Conservation (phyloP, 176 grass and related monocot genomes). For the Areca catechu region DNA sequence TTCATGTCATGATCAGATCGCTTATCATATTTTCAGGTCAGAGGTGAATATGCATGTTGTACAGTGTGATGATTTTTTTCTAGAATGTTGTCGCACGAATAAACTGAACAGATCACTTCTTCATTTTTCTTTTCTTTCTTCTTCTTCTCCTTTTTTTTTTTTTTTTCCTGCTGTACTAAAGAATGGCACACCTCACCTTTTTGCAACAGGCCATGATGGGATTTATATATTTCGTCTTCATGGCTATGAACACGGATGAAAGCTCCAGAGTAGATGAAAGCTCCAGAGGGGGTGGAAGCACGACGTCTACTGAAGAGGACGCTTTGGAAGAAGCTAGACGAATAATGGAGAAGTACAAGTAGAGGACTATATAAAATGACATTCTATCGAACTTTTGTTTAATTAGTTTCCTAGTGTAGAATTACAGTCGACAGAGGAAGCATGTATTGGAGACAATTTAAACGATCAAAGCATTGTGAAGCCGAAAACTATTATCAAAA, state of each 20-base stretch:
- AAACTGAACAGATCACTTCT: no score
- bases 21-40: no score
- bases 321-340: constrained; percentile 62
- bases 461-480: no score
- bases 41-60: no score
- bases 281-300: not conserved
- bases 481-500: no score
- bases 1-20: no score
- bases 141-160: no score
- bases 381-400: not conserved
- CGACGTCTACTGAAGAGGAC: constrained; percentile 30
- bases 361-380: not conserved
- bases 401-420: not conserved
- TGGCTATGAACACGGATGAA: constrained; percentile 66
- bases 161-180: no score
- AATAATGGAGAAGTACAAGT: constrained; percentile 99
- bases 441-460: no score
- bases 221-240: constrained; percentile 70
- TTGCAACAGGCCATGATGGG: constrained; percentile 66
- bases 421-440: not conserved
- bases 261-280: constrained; percentile 24
- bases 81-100: no score
- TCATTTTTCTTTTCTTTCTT: no score
- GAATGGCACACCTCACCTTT: not conserved
- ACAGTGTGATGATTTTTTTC: no score